Conservation (phyloP, 371 early-diverging fungal genomes). For the Mucor saturninus region DNA sequence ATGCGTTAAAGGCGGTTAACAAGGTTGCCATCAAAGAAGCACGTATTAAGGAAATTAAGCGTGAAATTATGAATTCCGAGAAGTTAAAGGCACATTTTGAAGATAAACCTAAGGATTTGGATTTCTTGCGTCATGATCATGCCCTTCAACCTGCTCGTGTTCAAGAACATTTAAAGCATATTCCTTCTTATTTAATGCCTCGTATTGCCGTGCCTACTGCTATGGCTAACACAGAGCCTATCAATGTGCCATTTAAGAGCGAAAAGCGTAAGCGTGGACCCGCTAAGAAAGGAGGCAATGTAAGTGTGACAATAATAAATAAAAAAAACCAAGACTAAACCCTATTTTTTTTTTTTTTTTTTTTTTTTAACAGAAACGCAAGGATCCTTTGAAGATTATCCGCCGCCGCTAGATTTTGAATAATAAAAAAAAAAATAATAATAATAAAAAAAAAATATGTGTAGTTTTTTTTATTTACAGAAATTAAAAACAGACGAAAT, state of each 20-base stretch:
- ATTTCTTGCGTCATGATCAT: conserved; percentile 91
- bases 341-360: background rate
- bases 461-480: background rate
- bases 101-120: conserved; percentile 92
- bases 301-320: conserved; percentile 18
- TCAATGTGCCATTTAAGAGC: conserved; percentile 37
- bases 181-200: conserved; percentile 91
- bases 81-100: conserved; percentile 96
- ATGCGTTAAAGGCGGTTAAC: conserved; percentile 87
- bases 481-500: background rate
- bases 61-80: conserved; percentile 92
- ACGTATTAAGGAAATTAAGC: conserved; percentile 89
- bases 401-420: conserved; percentile 27
- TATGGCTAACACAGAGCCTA: conserved; percentile 20
- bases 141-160: conserved; percentile 81
- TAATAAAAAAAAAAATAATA: conserved; percentile 6
- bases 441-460: conserved; percentile 12
- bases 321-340: background rate
- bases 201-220: conserved; percentile 57
- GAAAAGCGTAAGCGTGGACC: conserved; percentile 35
- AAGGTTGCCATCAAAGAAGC: conserved; percentile 83
- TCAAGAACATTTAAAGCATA: conserved; percentile 88
- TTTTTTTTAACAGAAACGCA: conserved; percentile 50
- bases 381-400: conserved; percentile 63
- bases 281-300: conserved; percentile 24